Evolutionary conservation across 2,329 filamentous ascomycete genomes (phyloP).

Genomic region (Neonectria hederae): DNA sequence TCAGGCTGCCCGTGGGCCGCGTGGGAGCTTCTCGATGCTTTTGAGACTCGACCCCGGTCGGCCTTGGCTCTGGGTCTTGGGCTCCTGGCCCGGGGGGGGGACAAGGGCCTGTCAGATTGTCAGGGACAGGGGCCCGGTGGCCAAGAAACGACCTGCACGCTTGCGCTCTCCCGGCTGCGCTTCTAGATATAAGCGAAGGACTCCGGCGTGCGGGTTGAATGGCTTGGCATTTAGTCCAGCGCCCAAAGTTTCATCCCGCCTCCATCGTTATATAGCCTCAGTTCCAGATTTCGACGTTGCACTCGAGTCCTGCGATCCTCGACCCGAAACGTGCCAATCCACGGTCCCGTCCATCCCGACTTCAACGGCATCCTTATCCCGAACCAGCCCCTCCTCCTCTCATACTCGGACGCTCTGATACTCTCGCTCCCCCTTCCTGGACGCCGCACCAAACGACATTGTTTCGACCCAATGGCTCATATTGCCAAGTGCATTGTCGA

Average conservation of each 20-base stretch:
- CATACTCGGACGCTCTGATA: constrained; percentile 29
- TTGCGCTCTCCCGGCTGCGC: constrained; percentile 24
- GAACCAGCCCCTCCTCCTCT: constrained; percentile 37
- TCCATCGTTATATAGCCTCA: constrained; percentile 41
- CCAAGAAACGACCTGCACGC: constrained; percentile 31
- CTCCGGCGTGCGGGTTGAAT: constrained; percentile 31
- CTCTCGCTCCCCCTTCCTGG: constrained; percentile 34
- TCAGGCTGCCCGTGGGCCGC: constrained; percentile 25
- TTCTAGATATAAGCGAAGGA: constrained; percentile 36
- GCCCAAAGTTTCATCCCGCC: constrained; percentile 39
- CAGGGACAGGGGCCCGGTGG: constrained; percentile 33
- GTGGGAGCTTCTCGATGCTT: constrained; percentile 39
- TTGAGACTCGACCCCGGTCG: constrained; percentile 19
- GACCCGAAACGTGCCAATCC: constrained; percentile 42
- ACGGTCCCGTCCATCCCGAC: constrained; percentile 32
- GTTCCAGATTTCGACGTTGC: constrained; percentile 35
- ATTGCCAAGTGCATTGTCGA: constrained; percentile 68
- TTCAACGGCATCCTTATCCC: constrained; percentile 35
- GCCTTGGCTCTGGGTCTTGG: constrained; percentile 5
- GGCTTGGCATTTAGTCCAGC: constrained; percentile 36
- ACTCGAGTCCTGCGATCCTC: constrained; percentile 28
- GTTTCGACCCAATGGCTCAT: constrained; percentile 64
- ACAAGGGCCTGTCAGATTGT: constrained; percentile 28
- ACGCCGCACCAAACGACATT: constrained; percentile 30
- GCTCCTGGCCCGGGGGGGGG: constrained; percentile 24